A percentile compares a stretch with the other conserved stretches of the same genome.
Conservation (phyloP, 1,284 basidiomycete species). For the Boletus mariae region DNA sequence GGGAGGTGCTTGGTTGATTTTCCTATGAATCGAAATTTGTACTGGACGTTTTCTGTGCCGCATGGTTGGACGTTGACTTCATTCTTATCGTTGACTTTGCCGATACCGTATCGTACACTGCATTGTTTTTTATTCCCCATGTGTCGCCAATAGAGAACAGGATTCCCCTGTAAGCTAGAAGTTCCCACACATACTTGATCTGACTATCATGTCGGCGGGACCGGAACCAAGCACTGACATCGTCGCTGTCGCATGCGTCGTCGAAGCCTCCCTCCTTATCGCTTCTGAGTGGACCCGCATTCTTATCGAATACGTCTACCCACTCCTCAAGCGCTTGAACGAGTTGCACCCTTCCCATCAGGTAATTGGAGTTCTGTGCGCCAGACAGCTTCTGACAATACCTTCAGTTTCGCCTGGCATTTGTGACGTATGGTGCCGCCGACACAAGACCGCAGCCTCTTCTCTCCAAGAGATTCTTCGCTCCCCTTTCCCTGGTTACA, state of each 20-base stretch:
- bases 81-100: not conserved
- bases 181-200: not conserved
- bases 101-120: slow-evolving; percentile 11
- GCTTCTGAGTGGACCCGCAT: slow-evolving; percentile 51
- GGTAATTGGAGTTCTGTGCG: slow-evolving; percentile 21
- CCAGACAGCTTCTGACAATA: slow-evolving; percentile 5
- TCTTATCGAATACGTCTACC: slow-evolving; percentile 47
- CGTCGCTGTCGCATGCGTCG: slow-evolving; percentile 54
- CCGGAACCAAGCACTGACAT: slow-evolving; percentile 27
- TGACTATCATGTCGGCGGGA: slow-evolving; percentile 19
- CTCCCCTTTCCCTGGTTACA: slow-evolving; percentile 36
- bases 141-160: not conserved
- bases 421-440: slow-evolving; percentile 56
- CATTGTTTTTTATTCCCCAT: not conserved
- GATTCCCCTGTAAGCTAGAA: not conserved
- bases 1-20: slow-evolving; percentile 34
- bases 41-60: slow-evolving; percentile 6
- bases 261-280: slow-evolving; percentile 60
- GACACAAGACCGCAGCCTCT: slow-evolving; percentile 52
- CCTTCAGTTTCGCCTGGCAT: slow-evolving; percentile 48
- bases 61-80: slow-evolving; percentile 1
- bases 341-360: slow-evolving; percentile 39
- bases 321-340: slow-evolving; percentile 49
- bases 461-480: slow-evolving; percentile 55
- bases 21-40: slow-evolving; percentile 18